Percentiles rank a stretch among this genome's conserved stretches.
These are phyloP conservation scores for Annulohypoxylon maeteangense DNA, from an alignment of 495 filamentous ascomycete species.

Conservation along the genomic window DNA sequence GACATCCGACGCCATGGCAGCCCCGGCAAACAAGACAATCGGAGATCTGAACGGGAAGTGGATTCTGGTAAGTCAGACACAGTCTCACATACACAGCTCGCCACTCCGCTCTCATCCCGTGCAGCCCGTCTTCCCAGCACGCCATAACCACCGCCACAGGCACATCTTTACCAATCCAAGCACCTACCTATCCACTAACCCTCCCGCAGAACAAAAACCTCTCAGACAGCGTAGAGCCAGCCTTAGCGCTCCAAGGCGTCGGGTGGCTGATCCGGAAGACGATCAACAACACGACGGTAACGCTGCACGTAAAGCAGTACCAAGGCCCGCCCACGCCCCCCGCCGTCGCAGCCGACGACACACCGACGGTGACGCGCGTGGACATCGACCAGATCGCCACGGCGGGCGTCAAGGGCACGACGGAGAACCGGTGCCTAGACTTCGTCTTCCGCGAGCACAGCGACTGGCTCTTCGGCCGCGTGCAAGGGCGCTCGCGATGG, in stretches of 20 bases:
- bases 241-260: conserved; percentile 84
- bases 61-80: conserved; percentile 70
- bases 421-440: conserved; percentile 78
- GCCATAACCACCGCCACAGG: not conserved
- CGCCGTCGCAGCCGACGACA: conserved; percentile 47
- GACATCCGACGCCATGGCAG: conserved; percentile 73
- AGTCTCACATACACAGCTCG: not conserved
- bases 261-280: conserved; percentile 84
- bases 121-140: not conserved
- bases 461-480: conserved; percentile 83
- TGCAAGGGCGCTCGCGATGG: conserved; percentile 71
- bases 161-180: not conserved
- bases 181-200: not conserved
- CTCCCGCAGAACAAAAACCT: conserved; percentile 70
- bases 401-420: conserved; percentile 77
- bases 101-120: not conserved
- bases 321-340: conserved; percentile 56
- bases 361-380: conserved; percentile 68
- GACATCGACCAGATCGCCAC: conserved; percentile 83
- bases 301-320: conserved; percentile 75
- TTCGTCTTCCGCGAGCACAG: conserved; percentile 72
- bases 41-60: conserved; percentile 81
- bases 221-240: conserved; percentile 75
- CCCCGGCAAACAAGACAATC: conserved; percentile 76
- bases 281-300: conserved; percentile 76